Evolutionary conservation across 2,329 filamentous ascomycete species (phyloP).

Genomic region (Penicillium psychrosexuale): DNA sequence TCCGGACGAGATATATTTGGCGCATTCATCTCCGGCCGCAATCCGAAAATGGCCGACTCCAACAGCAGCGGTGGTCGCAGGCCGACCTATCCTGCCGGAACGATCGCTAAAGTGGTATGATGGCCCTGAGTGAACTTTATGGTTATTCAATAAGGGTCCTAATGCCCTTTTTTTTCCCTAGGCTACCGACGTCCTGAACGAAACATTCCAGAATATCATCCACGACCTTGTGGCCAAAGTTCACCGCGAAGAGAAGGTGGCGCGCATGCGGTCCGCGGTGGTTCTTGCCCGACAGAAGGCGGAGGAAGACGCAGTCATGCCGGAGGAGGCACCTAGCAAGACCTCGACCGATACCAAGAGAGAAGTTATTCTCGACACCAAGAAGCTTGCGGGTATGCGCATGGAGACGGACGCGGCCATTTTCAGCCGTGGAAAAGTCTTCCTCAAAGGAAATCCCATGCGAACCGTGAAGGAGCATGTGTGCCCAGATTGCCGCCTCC

Average conservation of each 20-base stretch:
- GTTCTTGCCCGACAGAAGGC: conserved; percentile 44
- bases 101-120: conserved; percentile 42
- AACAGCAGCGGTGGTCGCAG: conserved; percentile 28
- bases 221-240: conserved; percentile 57
- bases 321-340: conserved; percentile 30
- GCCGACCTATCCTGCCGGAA: conserved; percentile 35
- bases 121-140: conserved; percentile 9
- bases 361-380: conserved; percentile 34
- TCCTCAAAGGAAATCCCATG: conserved; percentile 57
- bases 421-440: conserved; percentile 53
- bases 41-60: conserved; percentile 32
- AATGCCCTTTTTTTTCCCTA: not conserved
- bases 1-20: conserved; percentile 8
- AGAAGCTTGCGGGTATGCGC: conserved; percentile 36
- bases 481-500: conserved; percentile 60
- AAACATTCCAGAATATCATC: conserved; percentile 58
- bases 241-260: conserved; percentile 60
- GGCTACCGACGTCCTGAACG: conserved; percentile 51
- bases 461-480: conserved; percentile 58
- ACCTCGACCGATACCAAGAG: conserved; percentile 34
- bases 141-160: not conserved
- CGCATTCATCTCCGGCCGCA: conserved; percentile 11
- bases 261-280: conserved; percentile 55
- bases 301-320: conserved; percentile 37
- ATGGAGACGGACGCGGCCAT: conserved; percentile 52